Base-by-base conservation (phyloP, 2,329 filamentous ascomycete species). In the Beauveria asiatica region DNA sequence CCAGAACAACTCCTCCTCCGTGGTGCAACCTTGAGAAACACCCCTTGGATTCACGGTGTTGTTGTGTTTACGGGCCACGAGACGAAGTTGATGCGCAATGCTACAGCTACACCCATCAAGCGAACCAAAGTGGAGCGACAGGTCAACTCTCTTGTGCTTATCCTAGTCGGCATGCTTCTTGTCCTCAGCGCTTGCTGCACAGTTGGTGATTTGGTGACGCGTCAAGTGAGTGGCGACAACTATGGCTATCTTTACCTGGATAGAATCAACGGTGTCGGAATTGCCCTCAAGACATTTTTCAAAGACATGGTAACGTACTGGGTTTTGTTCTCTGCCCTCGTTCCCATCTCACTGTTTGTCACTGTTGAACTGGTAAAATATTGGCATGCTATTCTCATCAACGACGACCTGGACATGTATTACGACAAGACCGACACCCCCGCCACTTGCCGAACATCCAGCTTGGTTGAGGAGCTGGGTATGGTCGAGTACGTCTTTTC, bases 401-500 rank as follows among this genome's bases (percentile, higher is more conserved):
- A 96, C 70, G 93, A 92, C 60, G 95, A 99, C 71, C 81, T 99
- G 60, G 94, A 99, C 71, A 99, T 99, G 67, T 99, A 99, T 75
- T 91, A 99, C 72, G 90, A 96, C 68, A 90, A 91, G 71, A 96
- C 88, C 1, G 92, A 99, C 68, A 99, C 93, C 0, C 92, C 94
- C 13, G 92, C 94, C 5, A 96, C 94, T 65, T 99, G 94, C 74
- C 85, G 94, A 67, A 99, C 94, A 0, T 97, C 93, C 2, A 97
- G 92, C 65, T 79, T 99, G 70, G 94, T 99, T 11, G 94, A 99
- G 75, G 95, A 99, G 70, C 77, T 99, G 49, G 94, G 94, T 59
- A 96, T 97, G 82, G 95, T 99, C 49, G 94, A 97, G 70, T 99
- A 95, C 69, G 94, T 99, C 64, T 99, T 99, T 73, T 97, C 92